phyloP scores from a whole-genome alignment of 2,329 filamentous ascomycete genomes.

The Scleromitrula shiraiana region DNA sequence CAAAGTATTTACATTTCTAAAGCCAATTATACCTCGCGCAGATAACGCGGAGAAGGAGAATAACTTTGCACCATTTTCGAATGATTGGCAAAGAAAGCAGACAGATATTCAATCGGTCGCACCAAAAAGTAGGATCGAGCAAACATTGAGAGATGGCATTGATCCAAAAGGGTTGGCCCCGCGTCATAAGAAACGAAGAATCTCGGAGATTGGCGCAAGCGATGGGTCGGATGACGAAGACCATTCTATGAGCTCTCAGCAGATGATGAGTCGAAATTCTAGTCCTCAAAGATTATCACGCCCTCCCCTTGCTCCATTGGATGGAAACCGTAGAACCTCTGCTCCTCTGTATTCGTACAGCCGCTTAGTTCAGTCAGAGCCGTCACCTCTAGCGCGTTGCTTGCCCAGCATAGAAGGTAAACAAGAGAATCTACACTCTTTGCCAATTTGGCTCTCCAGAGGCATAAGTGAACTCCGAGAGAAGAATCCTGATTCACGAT shows the following conservation, averaged over 20 bases:
- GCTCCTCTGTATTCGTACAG: neutral
- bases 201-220: conserved; percentile 4
- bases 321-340: conserved; percentile 6
- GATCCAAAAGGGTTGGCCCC: conserved; percentile 4
- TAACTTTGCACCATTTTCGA: neutral
- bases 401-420: neutral
- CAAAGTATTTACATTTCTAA: neutral
- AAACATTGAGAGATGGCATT: neutral
- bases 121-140: neutral
- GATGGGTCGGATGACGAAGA: neutral
- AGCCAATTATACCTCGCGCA: neutral
- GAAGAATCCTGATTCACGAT: conserved; percentile 1
- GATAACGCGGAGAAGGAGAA: neutral
- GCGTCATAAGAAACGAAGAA: neutral
- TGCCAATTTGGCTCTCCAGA: conserved; percentile 2
- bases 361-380: conserved; percentile 1
- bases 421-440: neutral
- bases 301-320: neutral
- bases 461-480: conserved; percentile 1
- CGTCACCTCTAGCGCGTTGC: neutral
- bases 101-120: neutral
- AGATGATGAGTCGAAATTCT: neutral
- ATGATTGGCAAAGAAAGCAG: neutral
- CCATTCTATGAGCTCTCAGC: neutral
- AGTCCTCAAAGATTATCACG: neutral